Conservation (phyloP, 2,329 filamentous ascomycete genomes). For the Colletotrichum echinochloae region DNA sequence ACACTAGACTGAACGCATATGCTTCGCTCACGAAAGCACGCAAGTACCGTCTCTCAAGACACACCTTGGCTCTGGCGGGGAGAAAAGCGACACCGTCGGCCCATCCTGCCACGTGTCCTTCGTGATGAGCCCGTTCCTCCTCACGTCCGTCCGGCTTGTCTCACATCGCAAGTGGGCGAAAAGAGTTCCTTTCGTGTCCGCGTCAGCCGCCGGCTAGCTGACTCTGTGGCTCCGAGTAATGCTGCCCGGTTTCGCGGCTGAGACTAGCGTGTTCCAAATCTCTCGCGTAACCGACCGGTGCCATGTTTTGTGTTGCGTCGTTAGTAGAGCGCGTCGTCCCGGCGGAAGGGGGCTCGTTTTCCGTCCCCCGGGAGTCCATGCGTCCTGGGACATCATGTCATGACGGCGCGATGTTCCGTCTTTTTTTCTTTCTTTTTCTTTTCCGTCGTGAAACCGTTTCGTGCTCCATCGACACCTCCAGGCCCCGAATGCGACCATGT, state of each 20-base stretch:
- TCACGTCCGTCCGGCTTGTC: not conserved
- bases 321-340: too few relatives aligned
- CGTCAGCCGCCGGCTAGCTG: not conserved
- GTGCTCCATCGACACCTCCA: not conserved
- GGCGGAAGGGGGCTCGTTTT: fast-evolving
- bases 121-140: not conserved
- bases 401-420: not conserved
- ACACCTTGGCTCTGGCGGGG: not conserved
- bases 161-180: too few relatives aligned
- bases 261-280: too few relatives aligned
- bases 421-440: too few relatives aligned
- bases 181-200: not conserved
- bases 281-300: too few relatives aligned
- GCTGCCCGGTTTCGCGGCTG: too few relatives aligned
- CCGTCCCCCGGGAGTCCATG: too few relatives aligned
- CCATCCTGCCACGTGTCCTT: not conserved
- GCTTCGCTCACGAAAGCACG: not conserved
- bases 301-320: not conserved
- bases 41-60: not conserved
- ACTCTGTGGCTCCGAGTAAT: too few relatives aligned
- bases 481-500: too few relatives aligned
- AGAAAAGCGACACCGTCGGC: not conserved
- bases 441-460: not conserved
- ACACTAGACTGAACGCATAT: not conserved
- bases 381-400: not conserved